Evolutionary conservation across 106 monocot species (phyloP).

Genomic region (Dendrobium officinale): DNA sequence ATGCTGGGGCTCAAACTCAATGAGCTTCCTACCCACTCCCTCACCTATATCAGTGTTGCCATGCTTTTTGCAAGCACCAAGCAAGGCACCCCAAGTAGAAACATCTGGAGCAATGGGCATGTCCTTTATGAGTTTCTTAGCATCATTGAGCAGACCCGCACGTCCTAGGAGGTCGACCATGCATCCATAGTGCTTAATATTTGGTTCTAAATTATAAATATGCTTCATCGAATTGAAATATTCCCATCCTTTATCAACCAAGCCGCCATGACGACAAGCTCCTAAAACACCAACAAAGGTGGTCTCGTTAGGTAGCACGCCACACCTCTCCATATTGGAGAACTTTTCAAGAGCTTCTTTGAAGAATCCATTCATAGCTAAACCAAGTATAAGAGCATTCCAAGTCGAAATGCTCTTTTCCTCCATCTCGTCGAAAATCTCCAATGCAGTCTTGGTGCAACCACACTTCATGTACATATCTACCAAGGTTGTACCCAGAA

Average conservation of each 20-base stretch:
- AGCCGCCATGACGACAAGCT: slow-evolving; percentile 76
- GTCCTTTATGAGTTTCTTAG: slow-evolving; percentile 34
- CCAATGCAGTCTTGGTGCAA: slow-evolving; percentile 40
- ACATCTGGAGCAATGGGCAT: slow-evolving; percentile 49
- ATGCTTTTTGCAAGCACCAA: slow-evolving; percentile 51
- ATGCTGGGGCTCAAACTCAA: slow-evolving; percentile 46
- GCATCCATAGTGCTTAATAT: slow-evolving; percentile 49
- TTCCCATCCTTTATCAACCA: slow-evolving; percentile 56
- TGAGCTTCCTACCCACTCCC: slow-evolving; percentile 37
- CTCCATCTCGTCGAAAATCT: slow-evolving; percentile 53
- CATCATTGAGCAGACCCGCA: slow-evolving; percentile 44
- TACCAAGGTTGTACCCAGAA: slow-evolving; percentile 70
- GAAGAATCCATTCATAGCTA: slow-evolving; percentile 70
- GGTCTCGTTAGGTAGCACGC: slow-evolving; percentile 72
- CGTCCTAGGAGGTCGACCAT: slow-evolving; percentile 60
- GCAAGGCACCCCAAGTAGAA: slow-evolving; percentile 57
- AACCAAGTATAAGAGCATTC: slow-evolving; percentile 78
- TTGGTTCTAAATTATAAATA: slow-evolving; percentile 33
- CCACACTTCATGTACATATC: slow-evolving; percentile 99
- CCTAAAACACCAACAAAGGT: slow-evolving; percentile 83
- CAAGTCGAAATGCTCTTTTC: slow-evolving; percentile 55
- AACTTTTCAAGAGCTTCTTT: slow-evolving; percentile 55
- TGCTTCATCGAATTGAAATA: slow-evolving; percentile 60
- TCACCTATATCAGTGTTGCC: slow-evolving; percentile 37
- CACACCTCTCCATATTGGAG: slow-evolving; percentile 56